These are phyloP conservation scores for Leccinum disarticulatum DNA, from an alignment of 768 basidiomycete genomes.

Conservation along the genomic window DNA sequence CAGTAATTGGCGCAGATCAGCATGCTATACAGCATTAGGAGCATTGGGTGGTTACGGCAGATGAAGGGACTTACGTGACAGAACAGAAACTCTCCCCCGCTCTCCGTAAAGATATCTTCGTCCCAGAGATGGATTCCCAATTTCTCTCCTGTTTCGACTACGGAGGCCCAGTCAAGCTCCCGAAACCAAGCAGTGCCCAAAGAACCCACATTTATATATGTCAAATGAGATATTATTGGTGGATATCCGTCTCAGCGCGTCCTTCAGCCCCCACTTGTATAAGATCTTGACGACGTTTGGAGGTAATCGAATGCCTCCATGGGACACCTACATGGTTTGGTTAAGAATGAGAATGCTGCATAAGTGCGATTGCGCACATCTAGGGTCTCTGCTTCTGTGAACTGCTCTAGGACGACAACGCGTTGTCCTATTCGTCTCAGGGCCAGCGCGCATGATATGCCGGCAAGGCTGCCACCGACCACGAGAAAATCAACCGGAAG, in stretches of 20 bases:
- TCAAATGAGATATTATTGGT: constrained; percentile 22
- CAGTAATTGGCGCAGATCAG: constrained; percentile 49
- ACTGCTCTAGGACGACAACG: constrained; percentile 57
- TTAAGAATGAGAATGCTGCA: not conserved
- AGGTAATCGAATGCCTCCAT: constrained; percentile 47
- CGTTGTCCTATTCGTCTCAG: constrained; percentile 58
- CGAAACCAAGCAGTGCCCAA: not conserved
- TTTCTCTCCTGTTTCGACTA: constrained; percentile 45
- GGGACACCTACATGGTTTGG: constrained; percentile 11
- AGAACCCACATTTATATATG: constrained; percentile 29
- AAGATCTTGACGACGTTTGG: constrained; percentile 60
- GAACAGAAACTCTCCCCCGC: constrained; percentile 48
- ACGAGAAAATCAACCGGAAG: constrained; percentile 41
- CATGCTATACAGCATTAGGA: constrained; percentile 40
- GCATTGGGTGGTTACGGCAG: not conserved
- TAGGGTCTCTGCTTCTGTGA: constrained; percentile 37
- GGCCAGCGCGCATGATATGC: constrained; percentile 55
- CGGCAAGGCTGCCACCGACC: constrained; percentile 54
- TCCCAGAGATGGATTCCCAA: constrained; percentile 49
- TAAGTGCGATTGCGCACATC: constrained; percentile 27
- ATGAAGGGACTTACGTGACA: constrained; percentile 41
- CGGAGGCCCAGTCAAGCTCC: constrained; percentile 7
- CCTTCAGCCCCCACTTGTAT: constrained; percentile 54
- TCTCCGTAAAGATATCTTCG: constrained; percentile 46
- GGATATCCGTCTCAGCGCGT: constrained; percentile 39